These are phyloP conservation scores for Hanseniaspora guilliermondii DNA, from an alignment of 805 yeast genomes.

Conservation along the genomic window DNA sequence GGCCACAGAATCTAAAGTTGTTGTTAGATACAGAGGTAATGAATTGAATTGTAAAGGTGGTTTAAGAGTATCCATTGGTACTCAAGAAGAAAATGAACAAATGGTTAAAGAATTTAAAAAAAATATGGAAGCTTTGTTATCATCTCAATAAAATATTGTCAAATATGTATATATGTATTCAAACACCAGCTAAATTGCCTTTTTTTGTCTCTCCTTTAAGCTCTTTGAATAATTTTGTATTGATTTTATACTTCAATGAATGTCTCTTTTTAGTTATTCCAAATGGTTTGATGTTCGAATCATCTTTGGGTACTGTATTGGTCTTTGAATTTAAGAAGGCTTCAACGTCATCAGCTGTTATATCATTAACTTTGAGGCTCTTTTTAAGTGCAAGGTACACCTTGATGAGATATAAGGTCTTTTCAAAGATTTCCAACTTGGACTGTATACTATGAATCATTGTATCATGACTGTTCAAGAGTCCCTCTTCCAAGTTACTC, in stretches of 20 bases:
- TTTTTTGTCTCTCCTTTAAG: too few species aligned
- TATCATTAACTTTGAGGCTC: background rate
- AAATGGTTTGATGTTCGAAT: background rate
- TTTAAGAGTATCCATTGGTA: conserved; percentile 78
- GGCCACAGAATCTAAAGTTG: conserved; percentile 65
- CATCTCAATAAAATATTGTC: background rate
- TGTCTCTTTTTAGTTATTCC: background rate
- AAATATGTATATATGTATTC: background rate
- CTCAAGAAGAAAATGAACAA: conserved; percentile 53
- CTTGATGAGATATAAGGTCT: background rate
- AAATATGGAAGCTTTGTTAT: conserved; percentile 22
- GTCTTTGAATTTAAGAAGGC: background rate
- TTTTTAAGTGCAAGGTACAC: background rate
- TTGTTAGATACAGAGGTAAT: conserved; percentile 79
- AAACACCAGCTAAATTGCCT: background rate
- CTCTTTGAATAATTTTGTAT: background rate
- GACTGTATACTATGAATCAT: background rate
- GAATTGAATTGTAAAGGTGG: conserved; percentile 86
- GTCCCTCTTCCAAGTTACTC: conserved; percentile 1
- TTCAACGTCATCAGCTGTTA: background rate
- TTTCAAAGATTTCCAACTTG: background rate
- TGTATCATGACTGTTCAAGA: background rate
- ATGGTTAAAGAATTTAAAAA: conserved; percentile 41
- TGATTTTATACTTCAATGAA: background rate
- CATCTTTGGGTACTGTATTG: background rate